phyloP scores from a whole-genome alignment of 805 yeast species.

The Yarrowia sp. region DNA sequence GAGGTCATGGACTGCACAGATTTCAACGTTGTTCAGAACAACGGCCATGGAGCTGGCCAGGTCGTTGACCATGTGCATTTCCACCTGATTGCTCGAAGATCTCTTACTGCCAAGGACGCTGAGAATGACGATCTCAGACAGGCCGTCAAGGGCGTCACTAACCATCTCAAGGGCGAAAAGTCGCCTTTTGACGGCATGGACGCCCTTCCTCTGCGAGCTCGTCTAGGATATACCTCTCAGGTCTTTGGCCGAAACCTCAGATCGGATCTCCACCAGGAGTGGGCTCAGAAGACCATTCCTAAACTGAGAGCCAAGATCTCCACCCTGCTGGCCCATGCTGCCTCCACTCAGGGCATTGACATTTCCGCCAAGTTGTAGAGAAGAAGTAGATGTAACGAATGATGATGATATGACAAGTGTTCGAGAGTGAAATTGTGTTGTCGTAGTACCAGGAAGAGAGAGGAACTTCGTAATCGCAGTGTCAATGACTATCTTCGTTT shows the following conservation, averaged over 20 bases:
- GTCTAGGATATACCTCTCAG: slow-evolving; percentile 44
- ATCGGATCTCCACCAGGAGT: slow-evolving; percentile 47
- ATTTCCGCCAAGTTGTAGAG: slow-evolving; percentile 32
- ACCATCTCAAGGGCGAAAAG: slow-evolving; percentile 13
- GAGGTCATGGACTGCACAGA: slow-evolving; percentile 44
- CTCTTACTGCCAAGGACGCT: slow-evolving; percentile 18
- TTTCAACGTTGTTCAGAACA: slow-evolving; percentile 52
- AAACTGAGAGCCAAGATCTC: slow-evolving; percentile 41
- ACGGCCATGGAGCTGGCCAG: slow-evolving; percentile 93
- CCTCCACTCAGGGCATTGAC: slow-evolving; percentile 38
- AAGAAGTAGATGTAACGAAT: neutral
- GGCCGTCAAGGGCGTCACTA: slow-evolving; percentile 34
- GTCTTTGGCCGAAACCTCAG: slow-evolving; percentile 50
- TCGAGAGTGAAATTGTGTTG: too few relatives aligned
- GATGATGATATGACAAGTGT: neutral
- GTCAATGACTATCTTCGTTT: too few relatives aligned
- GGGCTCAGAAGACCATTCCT: slow-evolving; percentile 40
- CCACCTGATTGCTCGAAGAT: slow-evolving; percentile 77
- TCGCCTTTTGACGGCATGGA: slow-evolving; percentile 14
- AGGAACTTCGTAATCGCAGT: too few relatives aligned
- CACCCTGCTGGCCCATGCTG: slow-evolving; percentile 36
- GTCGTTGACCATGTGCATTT: slow-evolving; percentile 93
- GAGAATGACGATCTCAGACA: slow-evolving; percentile 29
- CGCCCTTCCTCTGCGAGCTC: slow-evolving; percentile 39
- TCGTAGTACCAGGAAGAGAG: too few relatives aligned